phyloP scores from a whole-genome alignment of 73 alveolate genomes.

The Tetrahymena thermophila region DNA sequence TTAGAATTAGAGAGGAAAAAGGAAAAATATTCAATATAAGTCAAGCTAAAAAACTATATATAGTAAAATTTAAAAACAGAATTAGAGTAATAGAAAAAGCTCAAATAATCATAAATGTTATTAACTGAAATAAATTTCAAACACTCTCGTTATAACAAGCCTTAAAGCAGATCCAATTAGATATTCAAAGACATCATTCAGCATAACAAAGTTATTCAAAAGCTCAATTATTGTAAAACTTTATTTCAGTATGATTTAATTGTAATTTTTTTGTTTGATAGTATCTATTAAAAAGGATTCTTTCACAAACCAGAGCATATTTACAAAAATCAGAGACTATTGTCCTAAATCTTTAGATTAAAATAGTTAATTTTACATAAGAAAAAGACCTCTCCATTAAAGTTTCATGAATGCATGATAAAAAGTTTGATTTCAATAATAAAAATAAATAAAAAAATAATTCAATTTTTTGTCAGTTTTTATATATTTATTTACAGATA shows the following conservation, averaged over 20 bases:
- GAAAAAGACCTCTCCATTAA: neutral
- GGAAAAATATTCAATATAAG: neutral
- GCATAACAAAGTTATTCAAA: neutral
- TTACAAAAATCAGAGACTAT: neutral
- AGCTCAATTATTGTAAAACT: neutral
- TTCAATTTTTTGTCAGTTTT: no score
- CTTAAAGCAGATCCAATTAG: neutral
- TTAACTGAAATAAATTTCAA: neutral
- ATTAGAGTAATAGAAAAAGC: neutral
- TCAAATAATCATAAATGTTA: neutral
- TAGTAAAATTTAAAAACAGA: neutral
- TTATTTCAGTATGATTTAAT: neutral
- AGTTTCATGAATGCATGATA: neutral
- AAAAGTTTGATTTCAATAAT: no score
- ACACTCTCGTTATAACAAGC: neutral
- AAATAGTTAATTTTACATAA: neutral
- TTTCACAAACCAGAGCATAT: neutral
- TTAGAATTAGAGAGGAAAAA: neutral
- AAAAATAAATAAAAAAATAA: no score
- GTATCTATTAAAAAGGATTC: neutral
- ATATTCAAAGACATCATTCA: neutral
- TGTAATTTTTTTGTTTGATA: neutral
- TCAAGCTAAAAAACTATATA: neutral
- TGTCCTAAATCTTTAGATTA: neutral
- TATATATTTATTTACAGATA: no score